phyloP scores from a whole-genome alignment of 2,329 filamentous ascomycete genomes.

The Rhytidhysteron rufulum region DNA sequence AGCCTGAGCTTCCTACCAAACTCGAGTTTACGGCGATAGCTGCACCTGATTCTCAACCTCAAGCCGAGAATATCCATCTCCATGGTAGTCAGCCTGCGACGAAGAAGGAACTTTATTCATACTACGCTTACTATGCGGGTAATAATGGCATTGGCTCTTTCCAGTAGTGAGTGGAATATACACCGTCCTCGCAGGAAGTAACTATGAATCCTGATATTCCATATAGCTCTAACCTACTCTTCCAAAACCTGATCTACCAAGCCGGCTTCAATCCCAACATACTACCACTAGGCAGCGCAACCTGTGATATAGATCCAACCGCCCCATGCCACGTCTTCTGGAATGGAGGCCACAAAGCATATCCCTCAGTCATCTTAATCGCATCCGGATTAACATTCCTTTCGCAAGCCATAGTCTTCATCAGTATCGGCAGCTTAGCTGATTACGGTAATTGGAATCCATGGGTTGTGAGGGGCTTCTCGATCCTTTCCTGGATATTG shows the following conservation, averaged over 20 bases:
- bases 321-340: too few species aligned
- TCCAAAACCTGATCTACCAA: conserved; percentile 61
- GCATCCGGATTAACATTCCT: conserved; percentile 67
- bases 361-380: conserved; percentile 62
- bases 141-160: conserved; percentile 60
- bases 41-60: too few species aligned
- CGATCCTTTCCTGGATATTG: conserved; percentile 58
- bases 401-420: conserved; percentile 57
- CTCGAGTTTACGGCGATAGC: too few species aligned
- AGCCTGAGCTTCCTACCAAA: too few species aligned
- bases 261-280: conserved; percentile 54
- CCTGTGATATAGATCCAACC: conserved; percentile 26
- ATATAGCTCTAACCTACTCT: conserved; percentile 53
- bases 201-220: too few species aligned
- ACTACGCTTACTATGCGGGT: conserved; percentile 58
- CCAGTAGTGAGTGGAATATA: conserved; percentile 51
- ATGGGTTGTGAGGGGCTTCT: conserved; percentile 60
- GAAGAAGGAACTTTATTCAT: too few species aligned
- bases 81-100: too few species aligned
- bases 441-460: conserved; percentile 65
- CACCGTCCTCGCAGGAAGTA: conserved; percentile 18
- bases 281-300: conserved; percentile 53
- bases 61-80: too few species aligned
- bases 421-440: conserved; percentile 51
- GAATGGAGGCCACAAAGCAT: too few species aligned